Evolutionary conservation across 192 early-diverging fungal species (phyloP).

Genomic region (Linderina pennispora): DNA sequence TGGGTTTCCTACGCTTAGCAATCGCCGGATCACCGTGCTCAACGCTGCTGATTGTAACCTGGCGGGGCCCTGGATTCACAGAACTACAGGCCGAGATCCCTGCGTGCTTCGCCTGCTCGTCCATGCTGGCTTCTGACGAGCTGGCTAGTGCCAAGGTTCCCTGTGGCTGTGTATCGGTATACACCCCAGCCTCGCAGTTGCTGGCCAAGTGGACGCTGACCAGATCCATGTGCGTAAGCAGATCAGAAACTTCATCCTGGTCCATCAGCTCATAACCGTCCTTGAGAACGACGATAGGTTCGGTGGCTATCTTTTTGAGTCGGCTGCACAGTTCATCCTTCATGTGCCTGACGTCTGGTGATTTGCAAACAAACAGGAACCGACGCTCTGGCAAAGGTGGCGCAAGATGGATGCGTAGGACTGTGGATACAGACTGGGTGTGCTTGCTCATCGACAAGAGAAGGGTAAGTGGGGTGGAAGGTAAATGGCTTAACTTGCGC

Average conservation of each 20-base stretch:
- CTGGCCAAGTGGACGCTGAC: conserved; percentile 1
- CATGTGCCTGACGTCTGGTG: conserved; percentile 27
- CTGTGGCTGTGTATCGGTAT: no score
- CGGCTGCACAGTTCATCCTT: conserved; percentile 32
- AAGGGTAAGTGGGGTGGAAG: no score
- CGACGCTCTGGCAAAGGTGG: conserved; percentile 20
- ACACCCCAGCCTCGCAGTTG: no score
- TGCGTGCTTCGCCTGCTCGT: no score
- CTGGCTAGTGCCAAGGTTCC: no score
- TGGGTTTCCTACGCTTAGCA: no score
- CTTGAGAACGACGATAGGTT: conserved; percentile 8
- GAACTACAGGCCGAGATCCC: no score
- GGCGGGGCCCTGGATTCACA: not conserved
- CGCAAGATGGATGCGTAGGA: no score
- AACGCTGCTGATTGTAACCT: not conserved
- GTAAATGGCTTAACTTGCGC: no score
- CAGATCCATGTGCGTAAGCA: conserved; percentile 3
- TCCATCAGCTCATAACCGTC: conserved; percentile 41
- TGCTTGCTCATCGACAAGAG: no score
- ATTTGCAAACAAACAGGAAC: conserved; percentile 27
- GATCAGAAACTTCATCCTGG: conserved; percentile 21
- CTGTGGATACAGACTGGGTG: no score
- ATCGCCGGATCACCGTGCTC: not conserved
- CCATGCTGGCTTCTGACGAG: no score
- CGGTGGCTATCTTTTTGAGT: conserved; percentile 5